Evolutionary conservation across 768 basidiomycete species (phyloP).

Genomic region (Tulasnella sp.): DNA sequence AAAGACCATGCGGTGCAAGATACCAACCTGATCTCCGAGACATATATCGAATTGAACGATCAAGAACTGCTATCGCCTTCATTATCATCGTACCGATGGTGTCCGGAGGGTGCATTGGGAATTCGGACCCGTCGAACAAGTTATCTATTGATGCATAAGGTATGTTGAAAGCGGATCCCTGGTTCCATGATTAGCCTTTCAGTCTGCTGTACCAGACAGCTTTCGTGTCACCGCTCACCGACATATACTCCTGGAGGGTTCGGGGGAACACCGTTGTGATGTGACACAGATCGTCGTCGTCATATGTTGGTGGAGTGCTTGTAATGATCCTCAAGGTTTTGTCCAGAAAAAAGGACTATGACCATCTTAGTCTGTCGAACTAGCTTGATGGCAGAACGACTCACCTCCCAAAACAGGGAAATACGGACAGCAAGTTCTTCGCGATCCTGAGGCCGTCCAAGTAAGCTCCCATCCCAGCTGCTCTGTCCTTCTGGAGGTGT

Average conservation of each 20-base stretch:
- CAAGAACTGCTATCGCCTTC: not conserved
- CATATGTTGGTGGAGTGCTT: not conserved
- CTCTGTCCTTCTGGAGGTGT: not conserved
- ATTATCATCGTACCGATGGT: not conserved
- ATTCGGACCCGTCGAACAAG: not conserved
- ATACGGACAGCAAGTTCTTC: not conserved
- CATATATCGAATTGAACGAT: not conserved
- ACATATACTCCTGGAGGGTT: slow-evolving; percentile 11
- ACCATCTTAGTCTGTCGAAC: not conserved
- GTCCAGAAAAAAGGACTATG: not conserved
- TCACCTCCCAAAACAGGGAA: slow-evolving; percentile 1
- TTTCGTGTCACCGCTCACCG: not conserved
- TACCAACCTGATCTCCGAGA: not conserved
- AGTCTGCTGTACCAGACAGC: not conserved
- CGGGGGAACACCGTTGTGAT: slow-evolving; percentile 12
- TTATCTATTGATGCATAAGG: not conserved
- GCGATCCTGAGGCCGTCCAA: not conserved
- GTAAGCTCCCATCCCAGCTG: not conserved
- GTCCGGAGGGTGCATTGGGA: not conserved
- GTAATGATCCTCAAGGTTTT: not conserved
- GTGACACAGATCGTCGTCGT: not conserved
- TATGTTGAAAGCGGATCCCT: not conserved
- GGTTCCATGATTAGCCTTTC: not conserved
- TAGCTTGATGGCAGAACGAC: not conserved
- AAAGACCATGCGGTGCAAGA: not conserved